Evolutionary conservation across 2,329 filamentous ascomycete species (phyloP).

Genomic region (Scedosporium apiospermum): DNA sequence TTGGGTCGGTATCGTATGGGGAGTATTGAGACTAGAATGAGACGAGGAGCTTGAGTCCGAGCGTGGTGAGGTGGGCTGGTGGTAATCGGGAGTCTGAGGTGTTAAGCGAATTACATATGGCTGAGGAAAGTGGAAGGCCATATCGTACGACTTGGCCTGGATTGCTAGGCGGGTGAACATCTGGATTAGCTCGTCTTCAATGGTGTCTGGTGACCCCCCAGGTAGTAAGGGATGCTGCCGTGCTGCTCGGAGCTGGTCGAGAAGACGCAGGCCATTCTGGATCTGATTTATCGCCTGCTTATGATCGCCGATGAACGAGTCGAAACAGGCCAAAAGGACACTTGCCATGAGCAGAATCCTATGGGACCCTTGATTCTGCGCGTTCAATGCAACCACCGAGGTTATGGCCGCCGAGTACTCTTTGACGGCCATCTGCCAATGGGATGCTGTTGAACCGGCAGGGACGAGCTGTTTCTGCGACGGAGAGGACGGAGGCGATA

Average conservation of each 20-base stretch:
- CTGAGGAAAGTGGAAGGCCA: conserved; percentile 58
- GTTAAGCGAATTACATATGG: conserved; percentile 49
- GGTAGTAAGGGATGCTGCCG: conserved; percentile 19
- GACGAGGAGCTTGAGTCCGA: conserved; percentile 34
- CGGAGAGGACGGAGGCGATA: conserved; percentile 39
- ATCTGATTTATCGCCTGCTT: conserved; percentile 53
- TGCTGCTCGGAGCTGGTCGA: conserved; percentile 42
- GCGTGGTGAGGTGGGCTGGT: conserved; percentile 23
- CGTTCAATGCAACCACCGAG: conserved; percentile 34
- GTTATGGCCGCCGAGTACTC: conserved; percentile 50
- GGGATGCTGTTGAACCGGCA: conserved; percentile 31
- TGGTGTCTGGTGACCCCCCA: conserved; percentile 24
- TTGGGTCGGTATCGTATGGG: background rate
- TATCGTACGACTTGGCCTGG: conserved; percentile 58
- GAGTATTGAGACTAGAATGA: conserved; percentile 6
- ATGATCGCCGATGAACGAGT: conserved; percentile 57
- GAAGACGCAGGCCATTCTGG: conserved; percentile 44
- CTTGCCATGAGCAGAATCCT: conserved; percentile 53
- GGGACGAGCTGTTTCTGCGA: conserved; percentile 17
- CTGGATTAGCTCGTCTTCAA: conserved; percentile 50
- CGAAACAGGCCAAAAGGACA: conserved; percentile 58
- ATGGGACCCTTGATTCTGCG: conserved; percentile 34
- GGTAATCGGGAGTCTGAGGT: conserved; percentile 7
- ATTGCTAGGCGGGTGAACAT: conserved; percentile 56
- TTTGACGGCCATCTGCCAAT: conserved; percentile 51